A percentile compares a stretch with the other conserved stretches of the same genome.
phyloP scores from a whole-genome alignment of 23 red algal species.

The Porphyridium purpureum region DNA sequence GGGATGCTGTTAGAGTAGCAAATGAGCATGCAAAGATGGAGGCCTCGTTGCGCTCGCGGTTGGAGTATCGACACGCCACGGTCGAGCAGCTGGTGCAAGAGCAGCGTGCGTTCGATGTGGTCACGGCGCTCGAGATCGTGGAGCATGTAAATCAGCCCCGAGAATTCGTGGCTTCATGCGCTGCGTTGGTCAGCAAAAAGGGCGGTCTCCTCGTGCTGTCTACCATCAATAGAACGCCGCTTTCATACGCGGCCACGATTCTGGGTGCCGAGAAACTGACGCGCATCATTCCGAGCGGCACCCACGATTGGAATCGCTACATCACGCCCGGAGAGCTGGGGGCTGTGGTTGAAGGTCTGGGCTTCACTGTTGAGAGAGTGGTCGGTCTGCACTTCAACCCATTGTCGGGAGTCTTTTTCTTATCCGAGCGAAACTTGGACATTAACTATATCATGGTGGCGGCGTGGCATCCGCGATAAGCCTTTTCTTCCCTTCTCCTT shows the following conservation, averaged over 20 bases:
- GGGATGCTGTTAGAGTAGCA: conserved; percentile 39
- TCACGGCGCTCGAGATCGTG: conserved; percentile 69
- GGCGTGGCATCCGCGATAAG: conserved; percentile 3
- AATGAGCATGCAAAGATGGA: conserved; percentile 18
- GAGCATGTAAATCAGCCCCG: conserved; percentile 75
- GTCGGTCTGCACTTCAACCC: conserved; percentile 33
- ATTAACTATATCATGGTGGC: conserved; percentile 64
- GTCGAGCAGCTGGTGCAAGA: conserved; percentile 20
- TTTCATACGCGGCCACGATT: conserved; percentile 40
- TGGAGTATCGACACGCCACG: conserved; percentile 34
- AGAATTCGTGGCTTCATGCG: conserved; percentile 28
- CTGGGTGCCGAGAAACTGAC: conserved; percentile 54
- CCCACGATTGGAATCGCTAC: conserved; percentile 86
- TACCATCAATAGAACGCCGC: conserved; percentile 56
- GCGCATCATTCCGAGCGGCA: conserved; percentile 52
- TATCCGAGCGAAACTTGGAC: conserved; percentile 17
- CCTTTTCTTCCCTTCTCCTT: too few species aligned
- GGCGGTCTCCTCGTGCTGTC: conserved; percentile 75
- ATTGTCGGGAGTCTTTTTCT: conserved; percentile 17
- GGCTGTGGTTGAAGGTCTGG: conserved; percentile 9
- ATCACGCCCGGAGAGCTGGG: conserved; percentile 52
- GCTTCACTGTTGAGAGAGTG: conserved; percentile 16
- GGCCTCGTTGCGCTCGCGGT: conserved; percentile 13
- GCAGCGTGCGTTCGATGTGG: conserved; percentile 36
- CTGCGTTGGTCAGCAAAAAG: conserved; percentile 16